Base-by-base conservation (phyloP, 108 stramenopile genomes). In the Cyclotella baltica region DNA sequence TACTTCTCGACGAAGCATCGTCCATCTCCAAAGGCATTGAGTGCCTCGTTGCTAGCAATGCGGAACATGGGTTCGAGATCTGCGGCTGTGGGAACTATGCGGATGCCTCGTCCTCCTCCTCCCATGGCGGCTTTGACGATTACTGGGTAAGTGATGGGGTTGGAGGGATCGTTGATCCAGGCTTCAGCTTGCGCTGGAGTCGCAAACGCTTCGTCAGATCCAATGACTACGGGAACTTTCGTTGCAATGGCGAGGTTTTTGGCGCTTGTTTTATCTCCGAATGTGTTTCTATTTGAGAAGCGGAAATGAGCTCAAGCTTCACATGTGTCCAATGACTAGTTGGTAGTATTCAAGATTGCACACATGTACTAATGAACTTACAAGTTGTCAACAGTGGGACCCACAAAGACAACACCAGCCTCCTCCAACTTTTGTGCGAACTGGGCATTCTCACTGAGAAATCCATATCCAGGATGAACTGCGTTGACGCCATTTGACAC, bases 101-200 rank as follows among this genome's bases (percentile, higher is more conserved):
- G 93, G 87, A 99, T 99, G 53, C 98, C 98, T 43, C 91, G 81
- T n/a, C 98, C 98, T 16, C 98, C 97, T 23, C 97, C 97, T 19
- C 97, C 97, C 92, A 95, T 94, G 19, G 84, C 91, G 10, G 97
- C 98, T 91, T 99, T 99, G 73, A 98, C 93, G 84, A 99, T 98
- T 34, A 98, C 95, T 16, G 98, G 97, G 71, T 96, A 96, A 0
- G 73, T 86, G 56, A 87, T 89, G 0, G 84, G 82, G 70, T 98
- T 96, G 16, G 70, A 84, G 0, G 92, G 88, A 31, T 92, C 88
- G 28, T 84, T 92, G 38, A 88, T 92, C 78, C 88, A 96, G 43
- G 84, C 89, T 56, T 79, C 43, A 8, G 98, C 97, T 53, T 97
- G 90, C 33, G 87, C 77, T 1, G 87, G 76, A 18, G 90, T 96